phyloP scores from a whole-genome alignment of 2,329 filamentous ascomycete species.

The Didymella lethalis region DNA sequence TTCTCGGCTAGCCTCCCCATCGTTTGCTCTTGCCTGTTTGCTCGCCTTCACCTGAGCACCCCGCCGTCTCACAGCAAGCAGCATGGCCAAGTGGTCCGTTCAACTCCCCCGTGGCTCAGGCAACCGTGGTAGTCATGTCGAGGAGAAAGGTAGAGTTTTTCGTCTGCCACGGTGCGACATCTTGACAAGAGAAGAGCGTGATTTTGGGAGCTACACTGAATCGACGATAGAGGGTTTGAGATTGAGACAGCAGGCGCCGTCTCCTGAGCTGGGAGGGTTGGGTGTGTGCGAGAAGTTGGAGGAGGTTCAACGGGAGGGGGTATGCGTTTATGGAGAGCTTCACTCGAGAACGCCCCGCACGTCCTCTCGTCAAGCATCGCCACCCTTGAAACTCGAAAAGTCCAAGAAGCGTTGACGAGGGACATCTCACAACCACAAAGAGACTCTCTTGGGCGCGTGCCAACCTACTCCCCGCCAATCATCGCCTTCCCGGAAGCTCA shows the following conservation, averaged over 20 bases:
- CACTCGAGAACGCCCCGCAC: too few species aligned
- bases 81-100: constrained; percentile 12
- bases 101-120: constrained; percentile 25
- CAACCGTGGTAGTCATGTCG: not conserved
- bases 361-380: too few species aligned
- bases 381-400: too few species aligned
- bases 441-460: too few species aligned
- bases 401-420: too few species aligned
- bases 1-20: constrained; percentile 1
- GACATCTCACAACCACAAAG: too few species aligned
- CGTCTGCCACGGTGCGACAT: not conserved
- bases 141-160: constrained; percentile 3
- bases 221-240: not conserved
- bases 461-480: too few species aligned
- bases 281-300: too few species aligned
- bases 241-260: not conserved
- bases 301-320: too few species aligned
- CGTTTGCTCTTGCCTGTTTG: not conserved
- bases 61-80: not conserved
- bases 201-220: not conserved
- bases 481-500: too few species aligned
- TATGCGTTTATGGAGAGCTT: too few species aligned
- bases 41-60: constrained; percentile 6
- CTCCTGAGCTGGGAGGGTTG: not conserved
- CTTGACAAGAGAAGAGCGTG: not conserved